phyloP scores from a whole-genome alignment of 805 yeast genomes.

The Lipomyces spencermartinsiae region DNA sequence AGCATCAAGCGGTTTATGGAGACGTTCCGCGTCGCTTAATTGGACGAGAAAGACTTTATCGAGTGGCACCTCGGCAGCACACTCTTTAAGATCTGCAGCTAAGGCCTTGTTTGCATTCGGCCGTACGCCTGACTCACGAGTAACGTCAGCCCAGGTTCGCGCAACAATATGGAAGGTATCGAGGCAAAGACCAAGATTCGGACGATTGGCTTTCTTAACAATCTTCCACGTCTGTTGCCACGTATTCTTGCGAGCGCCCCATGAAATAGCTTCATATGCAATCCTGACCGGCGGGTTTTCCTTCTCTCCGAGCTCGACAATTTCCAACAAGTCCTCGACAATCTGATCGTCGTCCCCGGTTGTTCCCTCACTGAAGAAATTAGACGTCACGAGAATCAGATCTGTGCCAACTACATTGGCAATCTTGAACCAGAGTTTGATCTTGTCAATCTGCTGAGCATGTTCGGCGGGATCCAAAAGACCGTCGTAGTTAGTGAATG shows the following conservation, averaged over 20 bases:
- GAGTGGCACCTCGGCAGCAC: conserved; percentile 26
- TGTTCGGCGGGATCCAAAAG: conserved; percentile 15
- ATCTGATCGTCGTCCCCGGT: conserved; percentile 25
- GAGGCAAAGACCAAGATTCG: conserved; percentile 45
- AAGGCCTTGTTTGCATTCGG: conserved; percentile 28
- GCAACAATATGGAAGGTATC: conserved; percentile 46
- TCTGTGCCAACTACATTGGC: conserved; percentile 20
- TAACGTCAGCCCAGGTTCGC: conserved; percentile 33
- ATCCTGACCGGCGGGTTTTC: conserved; percentile 36
- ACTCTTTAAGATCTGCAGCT: conserved; percentile 18
- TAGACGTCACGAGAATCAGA: conserved; percentile 31
- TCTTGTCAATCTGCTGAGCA: conserved; percentile 13
- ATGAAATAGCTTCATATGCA: conserved; percentile 45
- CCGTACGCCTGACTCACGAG: conserved; percentile 15
- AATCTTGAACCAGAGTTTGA: conserved; percentile 27
- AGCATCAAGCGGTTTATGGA: conserved; percentile 14
- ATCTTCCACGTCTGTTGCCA: conserved; percentile 39
- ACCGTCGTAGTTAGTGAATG: conserved; percentile 26
- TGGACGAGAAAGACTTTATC: conserved; percentile 44
- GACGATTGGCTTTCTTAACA: conserved; percentile 39
- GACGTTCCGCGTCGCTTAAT: conserved; percentile 41
- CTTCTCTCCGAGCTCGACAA: conserved; percentile 29
- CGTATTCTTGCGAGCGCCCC: conserved; percentile 42
- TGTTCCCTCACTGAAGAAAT: conserved; percentile 12
- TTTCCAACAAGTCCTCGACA: conserved; percentile 24